Percentiles rank a stretch among this genome's conserved stretches.
These are phyloP conservation scores for Mycena capillaripes DNA, from an alignment of 768 basidiomycete species.

Conservation along the genomic window DNA sequence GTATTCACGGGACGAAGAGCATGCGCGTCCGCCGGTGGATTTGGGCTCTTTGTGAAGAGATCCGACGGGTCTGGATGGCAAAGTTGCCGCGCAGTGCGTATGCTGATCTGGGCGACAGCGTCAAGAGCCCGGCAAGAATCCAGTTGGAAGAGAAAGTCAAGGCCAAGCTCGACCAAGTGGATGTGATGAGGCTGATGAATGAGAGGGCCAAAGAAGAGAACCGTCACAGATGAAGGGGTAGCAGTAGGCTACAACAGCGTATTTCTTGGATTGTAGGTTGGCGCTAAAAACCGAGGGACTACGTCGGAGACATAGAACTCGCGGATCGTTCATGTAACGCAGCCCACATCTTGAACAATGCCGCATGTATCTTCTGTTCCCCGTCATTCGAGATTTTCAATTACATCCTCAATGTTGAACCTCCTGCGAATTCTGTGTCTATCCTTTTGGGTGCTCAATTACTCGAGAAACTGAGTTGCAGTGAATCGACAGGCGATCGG, in stretches of 20 bases:
- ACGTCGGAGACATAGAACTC: too few relatives aligned
- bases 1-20: constrained; percentile 40
- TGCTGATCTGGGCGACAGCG: neutral
- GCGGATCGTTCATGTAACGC: too few relatives aligned
- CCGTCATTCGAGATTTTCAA: too few relatives aligned
- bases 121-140: neutral
- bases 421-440: too few relatives aligned
- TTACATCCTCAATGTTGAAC: too few relatives aligned
- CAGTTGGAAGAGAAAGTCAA: neutral
- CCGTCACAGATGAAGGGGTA: neutral
- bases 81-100: constrained; percentile 10
- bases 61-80: constrained; percentile 28
- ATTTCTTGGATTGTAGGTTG: too few relatives aligned
- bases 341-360: too few relatives aligned
- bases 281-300: too few relatives aligned
- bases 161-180: neutral
- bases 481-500: too few relatives aligned
- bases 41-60: constrained; percentile 41
- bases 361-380: too few relatives aligned
- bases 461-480: too few relatives aligned
- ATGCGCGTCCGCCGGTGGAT: constrained; percentile 44
- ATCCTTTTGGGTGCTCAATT: too few relatives aligned
- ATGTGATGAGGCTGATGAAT: neutral
- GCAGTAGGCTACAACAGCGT: neutral
- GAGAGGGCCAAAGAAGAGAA: neutral